A percentile compares a stretch with the other conserved stretches of the same genome.
These are phyloP conservation scores for Backusella morwellensis DNA, from an alignment of 192 early-diverging fungal species.

Conservation along the genomic window DNA sequence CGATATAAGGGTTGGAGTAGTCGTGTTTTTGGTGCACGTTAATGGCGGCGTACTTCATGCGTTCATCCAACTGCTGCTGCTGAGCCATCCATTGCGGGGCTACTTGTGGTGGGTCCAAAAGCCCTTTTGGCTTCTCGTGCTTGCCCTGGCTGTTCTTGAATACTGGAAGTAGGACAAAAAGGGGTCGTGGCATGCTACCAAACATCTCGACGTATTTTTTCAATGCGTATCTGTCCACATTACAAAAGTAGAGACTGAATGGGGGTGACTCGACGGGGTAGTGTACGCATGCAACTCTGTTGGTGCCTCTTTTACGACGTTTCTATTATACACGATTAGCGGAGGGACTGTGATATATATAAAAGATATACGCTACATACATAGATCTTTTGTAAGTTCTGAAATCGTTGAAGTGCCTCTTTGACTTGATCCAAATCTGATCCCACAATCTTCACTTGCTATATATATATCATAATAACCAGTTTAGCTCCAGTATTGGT, in stretches of 20 bases:
- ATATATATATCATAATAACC: not conserved
- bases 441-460: conserved; percentile 18
- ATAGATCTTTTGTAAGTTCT: conserved; percentile 14
- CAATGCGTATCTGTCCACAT: not conserved
- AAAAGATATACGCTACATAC: not conserved
- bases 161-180: conserved; percentile 20
- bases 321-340: not conserved
- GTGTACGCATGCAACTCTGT: not conserved
- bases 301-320: not conserved
- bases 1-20: not conserved
- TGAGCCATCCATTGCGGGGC: not conserved
- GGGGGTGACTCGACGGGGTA: not conserved
- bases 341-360: too few relatives aligned
- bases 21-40: not conserved
- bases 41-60: not conserved
- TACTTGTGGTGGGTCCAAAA: not conserved
- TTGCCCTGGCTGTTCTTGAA: not conserved
- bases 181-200: not conserved
- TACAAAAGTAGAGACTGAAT: not conserved
- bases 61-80: not conserved
- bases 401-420: conserved; percentile 15
- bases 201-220: not conserved
- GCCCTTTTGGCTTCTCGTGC: conserved; percentile 2
- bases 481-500: too few relatives aligned
- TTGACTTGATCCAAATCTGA: conserved; percentile 5